phyloP scores from a whole-genome alignment of 208 protist genomes.

The Leishmania gerbilli region DNA sequence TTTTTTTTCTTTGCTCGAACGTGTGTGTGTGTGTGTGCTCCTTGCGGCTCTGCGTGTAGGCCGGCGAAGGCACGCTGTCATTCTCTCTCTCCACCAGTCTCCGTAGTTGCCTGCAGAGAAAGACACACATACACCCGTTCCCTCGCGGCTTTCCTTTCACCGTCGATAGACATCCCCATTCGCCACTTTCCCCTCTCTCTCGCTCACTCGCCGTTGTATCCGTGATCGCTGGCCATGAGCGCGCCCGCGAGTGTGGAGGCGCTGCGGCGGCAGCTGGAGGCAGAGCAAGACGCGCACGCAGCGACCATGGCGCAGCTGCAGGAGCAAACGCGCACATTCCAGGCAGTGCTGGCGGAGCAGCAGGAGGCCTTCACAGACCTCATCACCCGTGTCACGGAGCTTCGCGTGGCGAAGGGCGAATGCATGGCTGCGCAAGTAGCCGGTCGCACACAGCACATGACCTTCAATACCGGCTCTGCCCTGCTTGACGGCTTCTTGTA shows the following conservation, averaged over 20 bases:
- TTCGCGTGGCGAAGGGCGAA: slow-evolving; percentile 51
- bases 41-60: neutral
- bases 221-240: neutral
- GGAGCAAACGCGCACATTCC: slow-evolving; percentile 31
- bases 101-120: neutral
- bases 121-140: neutral
- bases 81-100: neutral
- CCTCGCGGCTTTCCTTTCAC: neutral
- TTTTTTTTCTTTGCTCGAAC: neutral
- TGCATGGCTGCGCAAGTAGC: slow-evolving; percentile 20
- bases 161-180: neutral
- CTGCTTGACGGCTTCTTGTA: slow-evolving; percentile 36
- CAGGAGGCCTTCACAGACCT: slow-evolving; percentile 48
- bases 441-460: slow-evolving; percentile 6
- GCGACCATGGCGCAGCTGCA: slow-evolving; percentile 38
- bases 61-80: neutral
- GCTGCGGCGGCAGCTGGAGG: slow-evolving; percentile 31
- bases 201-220: neutral
- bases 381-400: slow-evolving; percentile 52
- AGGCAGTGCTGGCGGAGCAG: slow-evolving; percentile 42
- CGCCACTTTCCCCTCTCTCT: neutral
- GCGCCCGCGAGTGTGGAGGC: slow-evolving; percentile 14
- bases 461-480: slow-evolving; percentile 44
- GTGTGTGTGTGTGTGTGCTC: neutral
- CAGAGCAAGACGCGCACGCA: slow-evolving; percentile 35